Conservation (phyloP, 495 filamentous ascomycete species). For the Hypomontagnella submonticulosa region DNA sequence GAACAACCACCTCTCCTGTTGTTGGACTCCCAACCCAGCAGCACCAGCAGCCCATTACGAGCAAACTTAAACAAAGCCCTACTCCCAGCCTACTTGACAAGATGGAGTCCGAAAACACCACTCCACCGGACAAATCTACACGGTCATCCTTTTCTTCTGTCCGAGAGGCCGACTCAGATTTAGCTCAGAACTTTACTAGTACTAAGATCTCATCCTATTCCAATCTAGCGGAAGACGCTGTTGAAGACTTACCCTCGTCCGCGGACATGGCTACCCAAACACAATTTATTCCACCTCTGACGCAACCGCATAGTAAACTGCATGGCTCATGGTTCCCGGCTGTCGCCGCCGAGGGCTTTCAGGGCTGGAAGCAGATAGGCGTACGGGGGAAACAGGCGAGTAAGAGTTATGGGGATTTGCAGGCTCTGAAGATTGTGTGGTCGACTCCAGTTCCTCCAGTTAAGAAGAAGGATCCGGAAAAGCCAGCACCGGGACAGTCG, state of each 20-base stretch:
- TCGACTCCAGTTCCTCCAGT: conserved; percentile 56
- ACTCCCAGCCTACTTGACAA: conserved; percentile 30
- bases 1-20: conserved; percentile 35
- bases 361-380: conserved; percentile 77
- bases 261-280: conserved; percentile 59
- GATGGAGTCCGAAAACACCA: conserved; percentile 36
- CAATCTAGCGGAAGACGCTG: conserved; percentile 53
- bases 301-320: conserved; percentile 58
- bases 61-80: conserved; percentile 41
- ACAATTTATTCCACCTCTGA: conserved; percentile 59
- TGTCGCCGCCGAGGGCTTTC: conserved; percentile 70
- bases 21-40: conserved; percentile 32
- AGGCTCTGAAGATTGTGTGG: conserved; percentile 65
- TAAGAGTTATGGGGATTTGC: conserved; percentile 77
- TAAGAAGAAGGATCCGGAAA: conserved; percentile 43
- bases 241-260: conserved; percentile 52
- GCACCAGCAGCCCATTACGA: conserved; percentile 18
- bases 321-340: conserved; percentile 72
- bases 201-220: conserved; percentile 70
- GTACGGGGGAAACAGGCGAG: conserved; percentile 73
- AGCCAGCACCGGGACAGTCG: conserved; percentile 50
- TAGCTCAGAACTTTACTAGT: conserved; percentile 78
- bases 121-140: conserved; percentile 53
- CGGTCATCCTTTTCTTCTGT: conserved; percentile 68
- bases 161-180: conserved; percentile 61